A percentile compares a stretch with the other conserved stretches of the same genome.
These are phyloP conservation scores for Cryptococcus wingfieldii DNA, from an alignment of 1,284 basidiomycete genomes.

Conservation along the genomic window DNA sequence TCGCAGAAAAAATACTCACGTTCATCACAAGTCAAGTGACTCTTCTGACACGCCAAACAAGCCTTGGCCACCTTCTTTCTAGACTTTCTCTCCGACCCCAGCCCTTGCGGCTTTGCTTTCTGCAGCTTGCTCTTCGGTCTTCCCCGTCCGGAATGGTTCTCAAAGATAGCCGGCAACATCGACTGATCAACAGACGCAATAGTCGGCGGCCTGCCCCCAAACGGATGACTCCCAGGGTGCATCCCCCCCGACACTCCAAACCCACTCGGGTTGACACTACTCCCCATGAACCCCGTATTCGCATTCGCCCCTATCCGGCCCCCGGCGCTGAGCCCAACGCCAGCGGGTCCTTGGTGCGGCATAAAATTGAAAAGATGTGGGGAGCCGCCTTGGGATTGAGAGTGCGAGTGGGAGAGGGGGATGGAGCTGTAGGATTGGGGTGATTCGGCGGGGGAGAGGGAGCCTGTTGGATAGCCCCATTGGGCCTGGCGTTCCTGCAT, in stretches of 20 bases:
- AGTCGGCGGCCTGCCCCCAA: background rate
- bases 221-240: too few relatives aligned
- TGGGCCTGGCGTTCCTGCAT: conserved; percentile 17
- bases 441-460: conserved; percentile 4
- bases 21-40: conserved; percentile 96
- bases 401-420: conserved; percentile 5
- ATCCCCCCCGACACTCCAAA: too few relatives aligned
- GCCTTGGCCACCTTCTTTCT: conserved; percentile 56
- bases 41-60: conserved; percentile 88
- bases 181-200: background rate
- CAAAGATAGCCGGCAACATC: background rate
- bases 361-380: background rate
- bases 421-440: conserved; percentile 4
- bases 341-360: background rate
- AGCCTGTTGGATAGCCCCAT: conserved; percentile 11
- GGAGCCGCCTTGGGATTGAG: conserved; percentile 6
- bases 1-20: conserved; percentile 54
- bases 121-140: conserved; percentile 7
- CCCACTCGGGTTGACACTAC: background rate
- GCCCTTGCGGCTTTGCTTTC: conserved; percentile 10
- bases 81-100: conserved; percentile 19
- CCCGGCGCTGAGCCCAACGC: conserved; percentile 2
- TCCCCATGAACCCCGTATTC: background rate
- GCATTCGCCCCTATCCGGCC: background rate
- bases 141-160: background rate